These are phyloP conservation scores for Pelargonium myrrhifolium DNA, from an alignment of 441 rosid species.

Conservation along the genomic window DNA sequence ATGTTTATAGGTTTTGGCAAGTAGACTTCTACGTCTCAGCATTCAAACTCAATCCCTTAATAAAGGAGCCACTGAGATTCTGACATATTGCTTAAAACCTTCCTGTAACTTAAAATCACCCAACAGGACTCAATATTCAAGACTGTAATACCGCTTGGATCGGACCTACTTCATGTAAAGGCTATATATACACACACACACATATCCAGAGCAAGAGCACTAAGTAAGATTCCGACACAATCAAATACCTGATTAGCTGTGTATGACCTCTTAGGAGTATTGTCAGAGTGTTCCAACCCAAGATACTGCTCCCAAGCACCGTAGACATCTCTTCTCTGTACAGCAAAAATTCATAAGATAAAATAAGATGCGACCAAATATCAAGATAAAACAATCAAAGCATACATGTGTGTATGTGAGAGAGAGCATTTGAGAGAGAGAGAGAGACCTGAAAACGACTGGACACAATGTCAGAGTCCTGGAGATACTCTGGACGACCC, in stretches of 20 bases:
- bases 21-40: background rate
- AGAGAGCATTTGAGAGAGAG: background rate
- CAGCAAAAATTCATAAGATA: slow-evolving; percentile 11
- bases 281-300: slow-evolving; percentile 62
- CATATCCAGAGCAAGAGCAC: background rate
- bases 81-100: background rate
- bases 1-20: background rate
- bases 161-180: background rate
- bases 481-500: slow-evolving; percentile 61
- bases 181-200: background rate
- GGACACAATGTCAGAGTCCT: slow-evolving; percentile 52
- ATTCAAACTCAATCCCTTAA: background rate
- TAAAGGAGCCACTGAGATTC: background rate
- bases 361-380: background rate
- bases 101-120: too few species aligned
- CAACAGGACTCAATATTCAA: too few species aligned
- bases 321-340: slow-evolving; percentile 51
- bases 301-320: slow-evolving; percentile 74
- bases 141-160: too few species aligned
- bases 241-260: slow-evolving; percentile 50
- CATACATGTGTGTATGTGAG: background rate
- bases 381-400: background rate
- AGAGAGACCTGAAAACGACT: slow-evolving; percentile 47
- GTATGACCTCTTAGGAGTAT: slow-evolving; percentile 47
- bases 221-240: background rate